Conservation (phyloP, 1,139 yeast genomes). For the Ogataea hybrid region DNA sequence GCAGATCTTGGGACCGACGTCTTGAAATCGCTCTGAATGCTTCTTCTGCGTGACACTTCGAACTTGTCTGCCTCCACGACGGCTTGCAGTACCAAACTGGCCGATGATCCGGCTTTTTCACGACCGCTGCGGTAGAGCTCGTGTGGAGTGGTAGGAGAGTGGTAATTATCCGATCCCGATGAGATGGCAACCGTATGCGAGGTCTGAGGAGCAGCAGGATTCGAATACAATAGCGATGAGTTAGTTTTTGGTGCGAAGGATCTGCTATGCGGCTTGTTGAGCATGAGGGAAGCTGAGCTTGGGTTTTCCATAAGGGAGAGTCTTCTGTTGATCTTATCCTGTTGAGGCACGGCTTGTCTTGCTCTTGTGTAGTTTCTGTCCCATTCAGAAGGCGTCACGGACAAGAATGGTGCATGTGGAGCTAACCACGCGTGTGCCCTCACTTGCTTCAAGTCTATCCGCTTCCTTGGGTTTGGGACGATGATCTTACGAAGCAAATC, state of each 20-base stretch:
- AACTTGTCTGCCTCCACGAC: slow-evolving; percentile 54
- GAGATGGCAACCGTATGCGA: slow-evolving; percentile 52
- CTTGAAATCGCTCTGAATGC: slow-evolving; percentile 19
- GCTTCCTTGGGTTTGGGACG: slow-evolving; percentile 79
- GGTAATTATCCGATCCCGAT: slow-evolving; percentile 29
- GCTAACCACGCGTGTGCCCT: slow-evolving; percentile 85
- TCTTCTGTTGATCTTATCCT: slow-evolving; percentile 35
- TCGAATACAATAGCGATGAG: slow-evolving; percentile 40
- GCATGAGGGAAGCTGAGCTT: slow-evolving; percentile 33
- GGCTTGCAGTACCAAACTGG: slow-evolving; percentile 65
- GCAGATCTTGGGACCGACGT: slow-evolving; percentile 38
- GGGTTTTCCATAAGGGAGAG: slow-evolving; percentile 41
- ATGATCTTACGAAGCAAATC: slow-evolving; percentile 83
- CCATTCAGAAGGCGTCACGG: slow-evolving; percentile 90
- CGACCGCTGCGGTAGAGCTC: slow-evolving; percentile 22
- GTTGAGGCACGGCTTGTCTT: slow-evolving; percentile 25
- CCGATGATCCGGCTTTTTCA: slow-evolving; percentile 42
- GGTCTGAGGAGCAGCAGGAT: slow-evolving; percentile 52
- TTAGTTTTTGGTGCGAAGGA: slow-evolving; percentile 46
- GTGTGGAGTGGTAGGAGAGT: slow-evolving; percentile 10
- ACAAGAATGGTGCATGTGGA: slow-evolving; percentile 75
- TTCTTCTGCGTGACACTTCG: slow-evolving; percentile 36
- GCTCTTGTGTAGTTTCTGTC: slow-evolving; percentile 51
- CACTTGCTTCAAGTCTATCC: slow-evolving; percentile 68
- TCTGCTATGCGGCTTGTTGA: slow-evolving; percentile 31